Percentiles rank a stretch among this genome's conserved stretches.
Evolutionary conservation across 2,329 filamentous ascomycete species (phyloP).

Genomic region (Colletotrichum musicola): DNA sequence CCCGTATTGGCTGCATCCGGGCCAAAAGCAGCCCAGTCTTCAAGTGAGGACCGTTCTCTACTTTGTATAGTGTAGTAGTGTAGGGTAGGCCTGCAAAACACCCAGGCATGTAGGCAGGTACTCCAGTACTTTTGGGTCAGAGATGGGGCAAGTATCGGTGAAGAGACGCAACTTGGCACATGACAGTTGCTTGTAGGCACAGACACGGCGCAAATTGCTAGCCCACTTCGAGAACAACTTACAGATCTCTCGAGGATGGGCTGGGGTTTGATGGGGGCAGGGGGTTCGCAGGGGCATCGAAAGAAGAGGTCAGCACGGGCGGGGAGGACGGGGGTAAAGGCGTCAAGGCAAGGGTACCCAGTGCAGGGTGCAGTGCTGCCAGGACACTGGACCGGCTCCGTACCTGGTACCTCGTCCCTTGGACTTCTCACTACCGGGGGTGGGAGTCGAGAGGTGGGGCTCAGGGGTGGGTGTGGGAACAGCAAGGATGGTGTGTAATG

Average conservation of each 20-base stretch:
- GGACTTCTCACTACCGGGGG: too few relatives aligned
- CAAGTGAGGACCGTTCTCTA: slow-evolving; percentile 1
- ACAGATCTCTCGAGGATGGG: slow-evolving; percentile 36
- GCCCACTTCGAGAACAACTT: slow-evolving; percentile 38
- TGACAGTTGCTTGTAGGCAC: slow-evolving; percentile 38
- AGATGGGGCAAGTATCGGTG: slow-evolving; percentile 38
- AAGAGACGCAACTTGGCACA: slow-evolving; percentile 39
- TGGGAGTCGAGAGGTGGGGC: too few relatives aligned
- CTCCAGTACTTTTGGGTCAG: slow-evolving; percentile 2
- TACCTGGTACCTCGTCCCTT: too few relatives aligned
- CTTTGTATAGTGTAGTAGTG: too few relatives aligned
- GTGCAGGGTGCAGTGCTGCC: too few relatives aligned
- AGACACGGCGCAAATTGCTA: slow-evolving; percentile 40
- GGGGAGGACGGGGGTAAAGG: slow-evolving; percentile 9
- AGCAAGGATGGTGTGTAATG: too few relatives aligned
- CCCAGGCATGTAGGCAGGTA: slow-evolving; percentile 14
- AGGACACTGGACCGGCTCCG: too few relatives aligned
- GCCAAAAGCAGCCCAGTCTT: slow-evolving; percentile 25
- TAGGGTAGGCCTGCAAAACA: too few relatives aligned
- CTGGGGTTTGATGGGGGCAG: slow-evolving; percentile 18
- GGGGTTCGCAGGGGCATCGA: slow-evolving; percentile 17
- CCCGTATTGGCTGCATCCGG: slow-evolving; percentile 33
- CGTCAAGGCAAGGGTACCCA: background rate
- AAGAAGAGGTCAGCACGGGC: slow-evolving; percentile 13
- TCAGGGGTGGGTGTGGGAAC: too few relatives aligned